Evolutionary conservation across 2,329 filamentous ascomycete genomes (phyloP).

Genomic region (Paracoccidioides brasiliensis): DNA sequence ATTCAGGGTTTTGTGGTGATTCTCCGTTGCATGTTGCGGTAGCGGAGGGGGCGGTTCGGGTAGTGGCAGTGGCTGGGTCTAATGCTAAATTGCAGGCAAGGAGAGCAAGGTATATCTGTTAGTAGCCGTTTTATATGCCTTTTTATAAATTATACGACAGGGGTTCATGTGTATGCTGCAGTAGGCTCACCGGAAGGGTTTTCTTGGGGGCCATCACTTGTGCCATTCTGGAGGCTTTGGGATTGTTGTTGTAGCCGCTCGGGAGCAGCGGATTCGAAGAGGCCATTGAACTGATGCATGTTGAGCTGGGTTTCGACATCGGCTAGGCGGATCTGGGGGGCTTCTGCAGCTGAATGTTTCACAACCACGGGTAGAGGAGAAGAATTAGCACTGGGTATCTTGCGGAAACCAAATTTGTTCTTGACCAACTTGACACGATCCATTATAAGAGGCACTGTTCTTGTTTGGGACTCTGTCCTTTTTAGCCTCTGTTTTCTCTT

Average conservation of each 20-base stretch:
- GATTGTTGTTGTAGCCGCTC: conserved; percentile 10
- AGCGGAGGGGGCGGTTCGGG: conserved; percentile 8
- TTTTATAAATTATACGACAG: neutral
- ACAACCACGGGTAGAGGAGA: conserved; percentile 9
- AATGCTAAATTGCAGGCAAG: neutral
- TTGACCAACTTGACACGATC: conserved; percentile 20
- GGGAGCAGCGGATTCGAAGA: conserved; percentile 21
- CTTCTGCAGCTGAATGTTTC: conserved; percentile 7
- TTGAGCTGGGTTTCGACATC: conserved; percentile 31
- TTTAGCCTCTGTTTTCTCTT: neutral
- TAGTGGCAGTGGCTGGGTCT: neutral
- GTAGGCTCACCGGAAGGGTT: neutral
- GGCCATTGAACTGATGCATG: conserved; percentile 30
- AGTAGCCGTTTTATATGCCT: neutral
- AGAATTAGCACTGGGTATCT: neutral
- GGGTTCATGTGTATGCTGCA: neutral
- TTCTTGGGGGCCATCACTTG: neutral
- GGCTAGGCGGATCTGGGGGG: conserved; percentile 24
- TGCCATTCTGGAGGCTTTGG: neutral
- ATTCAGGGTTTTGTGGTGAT: conserved; percentile 18
- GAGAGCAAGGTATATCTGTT: neutral
- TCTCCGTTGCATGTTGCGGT: conserved; percentile 20
- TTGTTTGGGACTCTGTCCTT: neutral
- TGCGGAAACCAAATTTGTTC: conserved; percentile 11
- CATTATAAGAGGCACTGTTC: conserved; percentile 8